These are phyloP conservation scores for Westerdykella aurantiaca DNA, from an alignment of 2,329 filamentous ascomycete species.

Conservation along the genomic window DNA sequence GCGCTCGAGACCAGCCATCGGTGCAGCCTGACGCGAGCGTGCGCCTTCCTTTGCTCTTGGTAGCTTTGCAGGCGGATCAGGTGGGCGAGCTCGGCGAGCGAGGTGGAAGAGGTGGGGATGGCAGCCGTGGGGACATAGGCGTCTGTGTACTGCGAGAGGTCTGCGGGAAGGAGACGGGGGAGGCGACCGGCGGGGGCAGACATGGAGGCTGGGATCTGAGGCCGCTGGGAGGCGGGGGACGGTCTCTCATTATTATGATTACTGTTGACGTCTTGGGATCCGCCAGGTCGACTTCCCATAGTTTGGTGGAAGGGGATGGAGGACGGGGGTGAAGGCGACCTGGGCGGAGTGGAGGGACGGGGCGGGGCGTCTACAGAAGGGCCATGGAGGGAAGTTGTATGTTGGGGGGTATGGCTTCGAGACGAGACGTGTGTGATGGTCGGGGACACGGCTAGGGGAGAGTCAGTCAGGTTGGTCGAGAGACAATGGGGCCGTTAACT, in stretches of 20 bases:
- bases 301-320: slow-evolving; percentile 18
- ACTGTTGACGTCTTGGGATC: slow-evolving; percentile 12
- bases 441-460: slow-evolving; percentile 47
- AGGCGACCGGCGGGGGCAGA: slow-evolving; percentile 43
- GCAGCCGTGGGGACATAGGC: slow-evolving; percentile 53
- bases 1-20: slow-evolving; percentile 69
- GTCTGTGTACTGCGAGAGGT: slow-evolving; percentile 62
- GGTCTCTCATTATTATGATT: slow-evolving; percentile 14
- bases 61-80: slow-evolving; percentile 72
- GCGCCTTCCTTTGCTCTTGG: slow-evolving; percentile 72
- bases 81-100: slow-evolving; percentile 71
- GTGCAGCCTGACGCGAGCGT: slow-evolving; percentile 67
- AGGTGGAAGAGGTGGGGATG: slow-evolving; percentile 55
- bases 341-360: slow-evolving; percentile 52
- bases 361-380: slow-evolving; percentile 47
- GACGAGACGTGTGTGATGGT: slow-evolving; percentile 47
- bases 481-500: too few species aligned
- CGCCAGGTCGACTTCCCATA: slow-evolving; percentile 36
- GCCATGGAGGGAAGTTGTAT: slow-evolving; percentile 46
- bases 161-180: slow-evolving; percentile 56
- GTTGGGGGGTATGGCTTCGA: slow-evolving; percentile 51
- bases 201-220: slow-evolving; percentile 39
- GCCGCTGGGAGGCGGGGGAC: slow-evolving; percentile 17
- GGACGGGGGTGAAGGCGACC: slow-evolving; percentile 37
- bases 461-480: slow-evolving; percentile 15